Evolutionary conservation across 2,329 filamentous ascomycete species (phyloP).

Genomic region (Hymenoscyphus infarciens): DNA sequence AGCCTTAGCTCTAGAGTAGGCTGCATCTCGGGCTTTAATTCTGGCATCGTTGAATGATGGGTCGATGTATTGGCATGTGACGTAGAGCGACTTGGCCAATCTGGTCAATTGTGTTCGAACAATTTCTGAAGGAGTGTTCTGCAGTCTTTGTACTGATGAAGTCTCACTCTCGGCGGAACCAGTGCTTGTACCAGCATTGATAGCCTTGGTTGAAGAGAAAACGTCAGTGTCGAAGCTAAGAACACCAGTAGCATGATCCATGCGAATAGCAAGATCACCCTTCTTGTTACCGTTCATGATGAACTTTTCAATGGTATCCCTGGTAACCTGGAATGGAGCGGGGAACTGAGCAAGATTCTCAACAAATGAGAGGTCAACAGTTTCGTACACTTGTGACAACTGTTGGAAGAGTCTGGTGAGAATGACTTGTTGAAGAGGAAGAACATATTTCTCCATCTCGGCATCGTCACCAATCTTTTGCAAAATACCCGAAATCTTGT

Average conservation of each 20-base stretch:
- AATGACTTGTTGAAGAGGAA: constrained; percentile 96
- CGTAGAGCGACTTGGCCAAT: constrained; percentile 83
- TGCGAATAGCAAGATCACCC: constrained; percentile 91
- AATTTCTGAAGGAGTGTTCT: constrained; percentile 97
- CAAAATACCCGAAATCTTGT: constrained; percentile 97
- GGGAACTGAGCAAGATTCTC: constrained; percentile 93
- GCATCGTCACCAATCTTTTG: constrained; percentile 87
- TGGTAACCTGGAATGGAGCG: constrained; percentile 88
- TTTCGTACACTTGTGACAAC: constrained; percentile 97
- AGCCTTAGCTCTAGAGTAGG: constrained; percentile 75
- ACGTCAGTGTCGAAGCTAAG: constrained; percentile 98
- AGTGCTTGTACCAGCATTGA: constrained; percentile 76
- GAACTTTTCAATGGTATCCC: constrained; percentile 96
- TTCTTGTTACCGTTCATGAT: constrained; percentile 99
- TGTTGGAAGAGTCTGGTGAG: constrained; percentile 98
- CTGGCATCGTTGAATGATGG: constrained; percentile 81
- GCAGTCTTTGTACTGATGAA: constrained; percentile 85
- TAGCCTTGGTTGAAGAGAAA: constrained; percentile 93
- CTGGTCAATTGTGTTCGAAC: constrained; percentile 91
- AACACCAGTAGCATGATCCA: constrained; percentile 92
- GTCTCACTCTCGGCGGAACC: constrained; percentile 85
- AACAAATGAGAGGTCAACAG: constrained; percentile 90
- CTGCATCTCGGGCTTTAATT: constrained; percentile 72
- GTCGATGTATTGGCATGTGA: constrained; percentile 95
- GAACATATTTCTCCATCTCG: constrained; percentile 96